Percentiles rank a stretch among this genome's conserved stretches.
Conservation (phyloP, 164 flowering plant species). For the Hamamelis virginiana region DNA sequence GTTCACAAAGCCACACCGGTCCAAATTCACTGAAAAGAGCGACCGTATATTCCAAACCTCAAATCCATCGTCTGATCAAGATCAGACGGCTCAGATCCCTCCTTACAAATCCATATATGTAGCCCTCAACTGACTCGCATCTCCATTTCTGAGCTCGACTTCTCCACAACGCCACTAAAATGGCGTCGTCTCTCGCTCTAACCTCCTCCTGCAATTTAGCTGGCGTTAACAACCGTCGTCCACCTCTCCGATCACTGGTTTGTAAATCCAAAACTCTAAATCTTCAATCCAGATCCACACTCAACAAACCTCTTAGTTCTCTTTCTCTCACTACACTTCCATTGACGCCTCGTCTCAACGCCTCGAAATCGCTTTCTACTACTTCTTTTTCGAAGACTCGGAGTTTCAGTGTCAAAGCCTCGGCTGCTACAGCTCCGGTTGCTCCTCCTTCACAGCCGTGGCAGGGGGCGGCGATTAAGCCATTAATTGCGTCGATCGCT, state of each 20-base stretch:
- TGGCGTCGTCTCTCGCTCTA: slow-evolving; percentile 55
- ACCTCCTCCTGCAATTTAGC: slow-evolving; percentile 33
- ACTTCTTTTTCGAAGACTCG: slow-evolving; percentile 4
- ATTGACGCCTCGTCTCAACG: background rate
- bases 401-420: slow-evolving; percentile 7
- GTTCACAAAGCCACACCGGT: slow-evolving; percentile 1
- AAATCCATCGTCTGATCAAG: slow-evolving; percentile 13
- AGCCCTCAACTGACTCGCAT: background rate
- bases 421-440: slow-evolving; percentile 26
- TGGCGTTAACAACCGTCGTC: slow-evolving; percentile 28
- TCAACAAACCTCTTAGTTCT: slow-evolving; percentile 5
- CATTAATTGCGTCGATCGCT: slow-evolving; percentile 72
- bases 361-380: background rate
- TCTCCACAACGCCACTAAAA: slow-evolving; percentile 14
- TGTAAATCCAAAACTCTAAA: slow-evolving; percentile 8
- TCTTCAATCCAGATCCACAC: slow-evolving; percentile 22
- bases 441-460: slow-evolving; percentile 54
- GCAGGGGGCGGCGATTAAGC: slow-evolving; percentile 83
- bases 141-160: background rate
- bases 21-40: too few relatives aligned
- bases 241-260: slow-evolving; percentile 28
- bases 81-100: slow-evolving; percentile 13
- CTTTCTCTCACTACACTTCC: background rate
- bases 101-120: background rate
- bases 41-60: slow-evolving; percentile 13